Evolutionary conservation across 2,329 filamentous ascomycete genomes (phyloP).

Genomic region (Davidsoniella australis): DNA sequence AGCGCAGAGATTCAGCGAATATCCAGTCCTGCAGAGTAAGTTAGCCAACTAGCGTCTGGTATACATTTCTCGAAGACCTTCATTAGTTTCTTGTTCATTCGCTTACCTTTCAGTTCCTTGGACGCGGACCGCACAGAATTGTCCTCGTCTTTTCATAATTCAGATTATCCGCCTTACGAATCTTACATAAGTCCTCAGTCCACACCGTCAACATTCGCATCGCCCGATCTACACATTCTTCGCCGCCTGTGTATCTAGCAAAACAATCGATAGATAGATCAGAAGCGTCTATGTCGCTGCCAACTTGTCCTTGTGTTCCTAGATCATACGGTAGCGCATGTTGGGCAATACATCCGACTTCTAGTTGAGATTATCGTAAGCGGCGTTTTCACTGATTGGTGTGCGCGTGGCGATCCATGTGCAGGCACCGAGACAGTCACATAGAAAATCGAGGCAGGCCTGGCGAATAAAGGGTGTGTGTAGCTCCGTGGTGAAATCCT

Average conservation of each 20-base stretch:
- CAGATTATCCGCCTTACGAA: background rate
- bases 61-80: too few species aligned
- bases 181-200: background rate
- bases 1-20: conserved; percentile 1
- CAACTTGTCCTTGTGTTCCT: conserved; percentile 18
- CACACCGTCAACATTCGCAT: conserved; percentile 2
- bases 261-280: conserved; percentile 30
- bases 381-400: background rate
- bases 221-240: conserved; percentile 16
- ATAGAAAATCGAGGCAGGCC: background rate
- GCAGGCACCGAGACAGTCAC: background rate
- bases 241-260: conserved; percentile 34
- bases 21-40: conserved; percentile 2
- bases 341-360: background rate
- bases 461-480: background rate
- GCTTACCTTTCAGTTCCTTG: conserved; percentile 5
- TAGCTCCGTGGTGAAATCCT: background rate
- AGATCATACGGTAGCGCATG: too few species aligned
- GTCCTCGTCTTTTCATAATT: background rate
- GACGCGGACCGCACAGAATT: background rate
- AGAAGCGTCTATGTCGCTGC: conserved; percentile 31
- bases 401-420: background rate
- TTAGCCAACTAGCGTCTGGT: background rate
- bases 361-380: background rate
- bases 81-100: too few species aligned